phyloP scores from a whole-genome alignment of 169 alveolate species.

The Plasmodium adleri region DNA sequence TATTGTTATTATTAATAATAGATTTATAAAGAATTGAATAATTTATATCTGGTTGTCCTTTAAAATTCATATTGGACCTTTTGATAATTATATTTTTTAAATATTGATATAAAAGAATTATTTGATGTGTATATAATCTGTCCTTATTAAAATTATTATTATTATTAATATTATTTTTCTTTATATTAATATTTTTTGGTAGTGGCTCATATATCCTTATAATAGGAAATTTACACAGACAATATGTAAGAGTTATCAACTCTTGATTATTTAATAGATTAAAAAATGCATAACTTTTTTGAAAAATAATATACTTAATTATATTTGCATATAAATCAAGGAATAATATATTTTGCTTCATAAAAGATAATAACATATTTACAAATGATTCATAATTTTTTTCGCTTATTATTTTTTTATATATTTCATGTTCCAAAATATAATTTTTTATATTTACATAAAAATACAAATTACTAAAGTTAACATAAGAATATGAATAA shows the following conservation, averaged over 20 bases:
- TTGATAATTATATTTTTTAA: constrained; percentile 66
- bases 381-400: constrained; percentile 45
- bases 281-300: constrained; percentile 10
- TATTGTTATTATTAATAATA: not conserved
- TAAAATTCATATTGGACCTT: not conserved
- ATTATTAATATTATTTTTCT: not conserved
- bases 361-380: constrained; percentile 61
- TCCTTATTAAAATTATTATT: constrained; percentile 7
- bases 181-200: too few relatives aligned
- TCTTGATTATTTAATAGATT: constrained; percentile 29
- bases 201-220: not conserved
- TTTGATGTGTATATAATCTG: too few relatives aligned
- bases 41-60: too few relatives aligned
- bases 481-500: constrained; percentile 64
- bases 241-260: constrained; percentile 46
- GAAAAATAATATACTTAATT: constrained; percentile 22
- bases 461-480: constrained; percentile 34
- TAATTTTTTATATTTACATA: constrained; percentile 57
- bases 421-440: constrained; percentile 23
- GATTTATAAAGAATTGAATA: too few relatives aligned
- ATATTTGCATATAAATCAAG: constrained; percentile 42
- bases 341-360: constrained; percentile 65
- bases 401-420: constrained; percentile 21
- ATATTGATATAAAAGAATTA: constrained; percentile 54
- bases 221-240: constrained; percentile 63